Evolutionary conservation across 2,329 filamentous ascomycete genomes (phyloP).

Genomic region (Fusarium sp.): DNA sequence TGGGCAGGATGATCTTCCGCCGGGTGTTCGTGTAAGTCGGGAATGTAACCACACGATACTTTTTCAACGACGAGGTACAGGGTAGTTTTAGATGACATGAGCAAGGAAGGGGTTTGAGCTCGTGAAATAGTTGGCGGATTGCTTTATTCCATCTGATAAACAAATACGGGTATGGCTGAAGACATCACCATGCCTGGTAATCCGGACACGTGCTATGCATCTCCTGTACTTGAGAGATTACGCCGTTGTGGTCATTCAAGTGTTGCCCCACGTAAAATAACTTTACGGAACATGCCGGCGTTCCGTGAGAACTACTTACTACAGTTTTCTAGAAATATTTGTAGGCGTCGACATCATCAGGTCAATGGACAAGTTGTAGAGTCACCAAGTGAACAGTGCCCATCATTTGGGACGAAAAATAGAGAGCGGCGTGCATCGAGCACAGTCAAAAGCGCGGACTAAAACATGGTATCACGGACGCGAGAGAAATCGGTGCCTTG

Average conservation of each 20-base stretch:
- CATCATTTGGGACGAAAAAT: conserved; percentile 6
- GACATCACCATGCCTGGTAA: not conserved
- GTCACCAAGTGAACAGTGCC: conserved; percentile 29
- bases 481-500: conserved; percentile 3
- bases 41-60: not conserved
- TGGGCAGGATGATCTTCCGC: not conserved
- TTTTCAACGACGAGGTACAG: not conserved
- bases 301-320: not conserved
- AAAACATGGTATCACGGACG: conserved; percentile 8
- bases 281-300: not conserved
- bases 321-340: not conserved
- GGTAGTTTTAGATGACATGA: conserved; percentile 5
- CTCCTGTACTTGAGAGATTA: rapidly evolving
- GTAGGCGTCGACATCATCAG: not conserved
- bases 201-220: not conserved
- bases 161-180: not conserved
- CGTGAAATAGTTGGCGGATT: not conserved
- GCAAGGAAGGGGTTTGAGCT: not conserved
- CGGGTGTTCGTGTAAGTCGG: not conserved
- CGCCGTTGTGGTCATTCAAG: not conserved
- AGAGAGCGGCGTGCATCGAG: conserved; percentile 15
- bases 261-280: not conserved
- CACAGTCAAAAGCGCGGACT: conserved; percentile 11
- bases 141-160: not conserved
- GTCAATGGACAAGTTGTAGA: not conserved